Base-by-base conservation (phyloP, 1,284 basidiomycete species). In the Stygiomarasmius scandens region DNA sequence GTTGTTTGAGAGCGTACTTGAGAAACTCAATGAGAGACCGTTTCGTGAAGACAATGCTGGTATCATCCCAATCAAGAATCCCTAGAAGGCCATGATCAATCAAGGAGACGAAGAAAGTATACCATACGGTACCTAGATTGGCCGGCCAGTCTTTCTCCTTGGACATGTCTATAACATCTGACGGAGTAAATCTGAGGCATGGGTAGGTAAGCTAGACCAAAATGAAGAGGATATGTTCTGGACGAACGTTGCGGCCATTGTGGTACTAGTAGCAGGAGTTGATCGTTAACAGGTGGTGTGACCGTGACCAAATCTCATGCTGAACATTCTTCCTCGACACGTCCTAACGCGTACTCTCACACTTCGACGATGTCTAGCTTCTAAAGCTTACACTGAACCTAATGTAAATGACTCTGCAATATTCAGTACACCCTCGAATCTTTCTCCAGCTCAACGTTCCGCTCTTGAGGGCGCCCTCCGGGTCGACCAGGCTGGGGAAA, bases 401-500 rank as follows among this genome's bases (percentile, higher is more conserved):
- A 50, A 44, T 22, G 20, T 43, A 25, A 52, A 47, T 32, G 58
- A 58, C 52, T 50, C 60, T 22, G 57, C 58, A 9, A 49, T 54
- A n/a, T 52, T 25, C 8, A 72, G 78, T 19, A 84, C 86, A 0
- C 85, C 87, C 6, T 36, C 61, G 1, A 68, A 77, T 63, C 69
- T 89, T 36, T 73, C 82, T 3, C 61, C 66, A n/a, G 62, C 71
- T 25, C 81, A 89, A 64, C 75, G 80, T 29, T 60, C 72, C n/a
- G 68, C 69, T 12, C 72, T 93, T 48, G 83, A 89, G 60, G 77
- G 73, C 52, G 89, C 88, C 4, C 75, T 97, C 36, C 83, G 95
- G 14, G 90, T 97, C 11, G 93, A 97, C 73, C 94, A 96, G 64
- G 95, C 94, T 0, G 95, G 95, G 3, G 95, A 97, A 72, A 78